These are phyloP conservation scores for Selenicereus undatus DNA, from an alignment of 148 eudicot genomes.

Conservation along the genomic window DNA sequence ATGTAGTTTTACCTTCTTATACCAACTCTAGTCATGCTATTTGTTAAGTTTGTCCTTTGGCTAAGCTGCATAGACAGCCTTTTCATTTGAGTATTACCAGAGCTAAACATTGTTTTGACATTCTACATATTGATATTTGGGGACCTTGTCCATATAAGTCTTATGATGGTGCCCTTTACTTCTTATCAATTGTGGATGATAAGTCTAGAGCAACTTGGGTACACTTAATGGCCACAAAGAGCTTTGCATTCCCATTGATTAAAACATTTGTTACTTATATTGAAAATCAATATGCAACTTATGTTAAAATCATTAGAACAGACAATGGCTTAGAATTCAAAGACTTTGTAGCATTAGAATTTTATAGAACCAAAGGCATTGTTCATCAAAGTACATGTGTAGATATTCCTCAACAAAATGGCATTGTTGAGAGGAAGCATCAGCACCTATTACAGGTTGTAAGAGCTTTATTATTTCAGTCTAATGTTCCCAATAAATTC, in stretches of 20 bases:
- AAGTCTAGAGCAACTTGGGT: background rate
- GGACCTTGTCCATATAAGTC: background rate
- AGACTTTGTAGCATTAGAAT: background rate
- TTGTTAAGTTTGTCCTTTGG: background rate
- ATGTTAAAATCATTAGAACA: conserved; percentile 7
- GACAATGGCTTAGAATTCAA: conserved; percentile 17
- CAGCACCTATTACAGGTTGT: conserved; percentile 12
- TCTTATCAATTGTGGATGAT: background rate
- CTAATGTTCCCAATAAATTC: background rate
- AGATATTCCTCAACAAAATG: conserved; percentile 20
- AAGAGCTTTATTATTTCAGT: conserved; percentile 4
- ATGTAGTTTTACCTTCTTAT: background rate
- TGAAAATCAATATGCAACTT: background rate
- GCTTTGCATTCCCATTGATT: background rate
- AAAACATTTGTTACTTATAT: background rate
- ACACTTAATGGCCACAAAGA: background rate
- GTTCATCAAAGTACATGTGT: background rate
- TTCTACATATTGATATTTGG: conserved; percentile 2
- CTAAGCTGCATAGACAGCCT: background rate
- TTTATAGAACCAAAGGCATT: background rate
- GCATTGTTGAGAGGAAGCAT: conserved; percentile 15
- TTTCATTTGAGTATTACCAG: background rate
- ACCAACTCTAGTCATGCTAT: background rate
- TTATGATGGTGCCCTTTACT: background rate
- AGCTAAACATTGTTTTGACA: background rate